A percentile compares a stretch with the other conserved stretches of the same genome.
Evolutionary conservation across 163 green algal genomes (phyloP).

Genomic region (Scenedesmus sp.): DNA sequence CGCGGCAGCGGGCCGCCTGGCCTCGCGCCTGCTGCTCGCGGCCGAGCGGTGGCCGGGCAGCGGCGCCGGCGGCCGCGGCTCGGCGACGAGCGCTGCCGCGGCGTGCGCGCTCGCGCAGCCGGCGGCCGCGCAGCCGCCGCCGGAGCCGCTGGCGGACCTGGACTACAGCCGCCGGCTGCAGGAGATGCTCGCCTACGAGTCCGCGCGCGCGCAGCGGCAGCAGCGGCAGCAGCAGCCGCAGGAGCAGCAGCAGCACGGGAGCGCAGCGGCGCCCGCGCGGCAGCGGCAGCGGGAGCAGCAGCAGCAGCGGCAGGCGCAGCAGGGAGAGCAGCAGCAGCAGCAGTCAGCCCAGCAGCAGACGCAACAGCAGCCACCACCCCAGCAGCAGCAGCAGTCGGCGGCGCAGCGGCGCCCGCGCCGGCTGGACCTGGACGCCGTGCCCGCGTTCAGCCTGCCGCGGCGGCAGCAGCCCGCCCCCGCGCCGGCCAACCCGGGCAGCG

Average conservation of each 20-base stretch:
- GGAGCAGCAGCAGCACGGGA: background rate
- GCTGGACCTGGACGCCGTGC: constrained; percentile 17
- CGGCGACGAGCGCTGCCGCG: too few relatives aligned
- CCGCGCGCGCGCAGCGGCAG: background rate
- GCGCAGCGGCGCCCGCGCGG: too few relatives aligned
- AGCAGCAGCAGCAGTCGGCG: constrained; percentile 18
- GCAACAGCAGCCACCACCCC: background rate
- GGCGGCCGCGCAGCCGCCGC: too few relatives aligned
- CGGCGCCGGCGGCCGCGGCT: too few relatives aligned
- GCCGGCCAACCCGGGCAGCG: background rate
- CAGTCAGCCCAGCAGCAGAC: too few relatives aligned
- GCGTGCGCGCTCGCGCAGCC: background rate
- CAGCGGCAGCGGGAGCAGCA: too few relatives aligned
- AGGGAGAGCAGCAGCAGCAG: background rate
- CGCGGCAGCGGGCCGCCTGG: too few relatives aligned
- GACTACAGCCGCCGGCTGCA: constrained; percentile 42
- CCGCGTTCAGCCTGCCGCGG: constrained; percentile 4
- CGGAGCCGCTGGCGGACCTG: background rate
- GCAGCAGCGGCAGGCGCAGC: background rate
- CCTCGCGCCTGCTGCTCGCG: too few relatives aligned
- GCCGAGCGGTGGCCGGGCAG: too few relatives aligned
- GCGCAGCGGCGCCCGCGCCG: background rate
- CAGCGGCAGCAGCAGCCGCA: constrained; percentile 19
- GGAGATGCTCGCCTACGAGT: constrained; percentile 40
- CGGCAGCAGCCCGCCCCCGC: background rate